Evolutionary conservation across 129 eudicot species (phyloP).

Genomic region (Pseudognaphalium luteoalbum): DNA sequence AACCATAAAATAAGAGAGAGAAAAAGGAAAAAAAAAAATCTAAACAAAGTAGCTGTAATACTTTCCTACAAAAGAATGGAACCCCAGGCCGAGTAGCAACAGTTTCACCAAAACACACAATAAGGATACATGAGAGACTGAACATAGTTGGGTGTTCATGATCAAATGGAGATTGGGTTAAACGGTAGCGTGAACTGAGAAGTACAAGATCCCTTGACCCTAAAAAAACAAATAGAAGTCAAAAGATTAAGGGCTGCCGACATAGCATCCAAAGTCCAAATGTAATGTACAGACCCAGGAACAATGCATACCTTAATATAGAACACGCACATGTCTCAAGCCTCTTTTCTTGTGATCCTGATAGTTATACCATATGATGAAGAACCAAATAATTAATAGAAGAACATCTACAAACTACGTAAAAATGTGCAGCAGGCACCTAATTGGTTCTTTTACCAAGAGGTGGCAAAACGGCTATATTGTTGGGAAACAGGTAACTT

Average conservation of each 20-base stretch:
- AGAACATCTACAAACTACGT: not conserved
- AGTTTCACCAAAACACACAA: slow-evolving; percentile 14
- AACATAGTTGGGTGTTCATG: not conserved
- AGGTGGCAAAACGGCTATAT: not conserved
- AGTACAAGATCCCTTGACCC: slow-evolving; percentile 23
- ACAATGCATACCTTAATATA: slow-evolving; percentile 29
- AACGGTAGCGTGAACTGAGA: not conserved
- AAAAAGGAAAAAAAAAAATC: not conserved
- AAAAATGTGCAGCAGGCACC: not conserved
- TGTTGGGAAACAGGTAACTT: not conserved
- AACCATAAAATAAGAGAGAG: not conserved
- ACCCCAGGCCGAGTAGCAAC: not conserved
- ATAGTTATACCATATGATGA: slow-evolving; percentile 17
- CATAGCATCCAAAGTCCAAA: not conserved
- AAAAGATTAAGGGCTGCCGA: not conserved
- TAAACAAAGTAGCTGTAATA: not conserved
- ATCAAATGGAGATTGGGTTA: not conserved
- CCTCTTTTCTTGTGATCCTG: slow-evolving; percentile 98
- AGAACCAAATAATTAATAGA: slow-evolving; percentile 13
- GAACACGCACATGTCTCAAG: slow-evolving; percentile 41
- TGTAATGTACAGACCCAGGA: slow-evolving; percentile 2
- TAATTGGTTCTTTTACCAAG: not conserved
- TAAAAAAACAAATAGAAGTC: not conserved
- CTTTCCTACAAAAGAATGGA: slow-evolving; percentile 17
- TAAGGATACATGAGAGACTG: slow-evolving; percentile 16